A percentile compares a stretch with the other conserved stretches of the same genome.
phyloP scores from a whole-genome alignment of 257 asterid species.

The Ophiorrhiza pumila region DNA sequence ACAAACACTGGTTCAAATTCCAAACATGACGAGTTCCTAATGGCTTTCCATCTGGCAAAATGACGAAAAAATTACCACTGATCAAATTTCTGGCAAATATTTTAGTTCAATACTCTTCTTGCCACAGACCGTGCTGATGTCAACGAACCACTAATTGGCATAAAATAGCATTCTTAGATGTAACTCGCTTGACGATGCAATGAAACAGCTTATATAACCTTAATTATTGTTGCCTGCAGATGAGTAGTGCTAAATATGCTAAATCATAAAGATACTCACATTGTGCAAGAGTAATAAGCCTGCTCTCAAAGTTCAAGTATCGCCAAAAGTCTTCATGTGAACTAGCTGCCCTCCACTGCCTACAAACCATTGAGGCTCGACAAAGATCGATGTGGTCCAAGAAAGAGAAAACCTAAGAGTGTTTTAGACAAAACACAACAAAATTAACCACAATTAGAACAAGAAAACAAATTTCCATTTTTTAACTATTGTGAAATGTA shows the following conservation, averaged over 20 bases:
- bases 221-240: neutral
- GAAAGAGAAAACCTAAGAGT: constrained; percentile 75
- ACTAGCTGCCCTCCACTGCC: constrained; percentile 95
- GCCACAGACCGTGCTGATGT: neutral
- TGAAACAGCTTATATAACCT: neutral
- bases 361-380: constrained; percentile 86
- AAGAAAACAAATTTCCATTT: neutral
- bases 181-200: neutral
- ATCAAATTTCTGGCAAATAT: neutral
- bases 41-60: neutral
- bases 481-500: neutral
- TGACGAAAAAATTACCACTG: neutral
- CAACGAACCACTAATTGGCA: neutral
- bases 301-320: constrained; percentile 78
- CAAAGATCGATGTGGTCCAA: constrained; percentile 87
- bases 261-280: constrained; percentile 50
- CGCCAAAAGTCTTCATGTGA: constrained; percentile 99
- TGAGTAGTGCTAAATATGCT: neutral
- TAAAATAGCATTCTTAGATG: neutral
- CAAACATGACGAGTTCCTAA: neutral
- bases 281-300: constrained; percentile 54
- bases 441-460: constrained; percentile 6
- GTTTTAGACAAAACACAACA: neutral
- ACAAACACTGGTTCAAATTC: neutral
- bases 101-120: neutral